Evolutionary conservation across 352 stramenopile species (phyloP).

Genomic region (Pythium phragmitis): DNA sequence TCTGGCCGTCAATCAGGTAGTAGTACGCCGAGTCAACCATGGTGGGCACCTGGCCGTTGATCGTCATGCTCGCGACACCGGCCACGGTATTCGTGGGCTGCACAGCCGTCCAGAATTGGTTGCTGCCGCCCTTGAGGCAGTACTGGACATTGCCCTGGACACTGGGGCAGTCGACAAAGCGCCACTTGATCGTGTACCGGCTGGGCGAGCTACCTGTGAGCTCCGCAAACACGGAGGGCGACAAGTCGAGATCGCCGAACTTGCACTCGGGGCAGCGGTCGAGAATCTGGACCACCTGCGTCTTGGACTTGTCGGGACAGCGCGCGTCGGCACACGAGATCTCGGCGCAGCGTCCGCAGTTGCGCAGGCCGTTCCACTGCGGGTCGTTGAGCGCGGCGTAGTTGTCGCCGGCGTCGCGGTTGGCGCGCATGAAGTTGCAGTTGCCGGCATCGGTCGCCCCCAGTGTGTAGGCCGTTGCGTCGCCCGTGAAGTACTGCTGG

Average conservation of each 20-base stretch:
- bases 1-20: conserved; percentile 36
- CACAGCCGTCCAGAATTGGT: conserved; percentile 56
- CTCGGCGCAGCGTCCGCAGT: conserved; percentile 38
- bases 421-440: conserved; percentile 68
- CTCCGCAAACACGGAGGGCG: conserved; percentile 35
- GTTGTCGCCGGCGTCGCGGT: conserved; percentile 35
- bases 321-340: conserved; percentile 42
- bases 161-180: conserved; percentile 43
- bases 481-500: conserved; percentile 23
- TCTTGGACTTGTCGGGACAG: conserved; percentile 31
- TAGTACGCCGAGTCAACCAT: conserved; percentile 61
- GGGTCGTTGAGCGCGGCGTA: conserved; percentile 62
- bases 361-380: conserved; percentile 47
- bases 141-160: conserved; percentile 36
- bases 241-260: conserved; percentile 56
- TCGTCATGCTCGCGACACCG: conserved; percentile 47
- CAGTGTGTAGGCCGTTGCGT: conserved; percentile 29
- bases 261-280: conserved; percentile 59
- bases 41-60: conserved; percentile 48
- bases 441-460: conserved; percentile 18
- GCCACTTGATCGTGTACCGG: conserved; percentile 37
- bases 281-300: conserved; percentile 61
- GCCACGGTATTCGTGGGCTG: conserved; percentile 54
- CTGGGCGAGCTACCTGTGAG: conserved; percentile 32
- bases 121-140: conserved; percentile 60